Evolutionary conservation across 139 green algal species (phyloP), one percentile per base, ranked within the genome.

Genomic region (Micractinium sp.): DNA sequence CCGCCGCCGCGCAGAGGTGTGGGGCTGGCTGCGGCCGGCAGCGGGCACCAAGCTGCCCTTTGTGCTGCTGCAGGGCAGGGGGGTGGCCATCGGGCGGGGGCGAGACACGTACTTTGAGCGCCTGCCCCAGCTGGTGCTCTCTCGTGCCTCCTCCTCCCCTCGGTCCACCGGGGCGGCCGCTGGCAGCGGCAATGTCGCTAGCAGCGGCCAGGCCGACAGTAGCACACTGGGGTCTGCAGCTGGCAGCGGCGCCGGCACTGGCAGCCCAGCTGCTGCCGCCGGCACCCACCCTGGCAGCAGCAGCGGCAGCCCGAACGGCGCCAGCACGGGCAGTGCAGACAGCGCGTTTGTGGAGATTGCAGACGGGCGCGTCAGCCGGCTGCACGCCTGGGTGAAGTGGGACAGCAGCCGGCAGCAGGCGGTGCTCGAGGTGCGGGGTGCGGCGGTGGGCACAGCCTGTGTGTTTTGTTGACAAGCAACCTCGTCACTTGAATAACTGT

Each of bases 381-480:
- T 96, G 89, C 94, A 96, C 89, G 95, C 93, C 71, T 88, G 91
- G 66, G 89, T 96, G 66, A 90, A 75, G 33, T 75, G 60, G 27
- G 36, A 89, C 31, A 7, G 18, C 29, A 13, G 15, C n/a, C 60
- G 14, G 36, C 63, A 69, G 47, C 56, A 91, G 31, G 81, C 91
- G 3, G 15, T 89, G 27, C 69, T 94, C 16, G 83, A 92, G 86
- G 87, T 92, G 79, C 41, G 76, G 20, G 22, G 41, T 69, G 79
- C 41, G 3, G 41, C 38, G 19, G 3, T 77, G 56, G 7, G 27
- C 29, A 39, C 22, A 73, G 31, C 15, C 41, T 41, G 41, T 22
- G 25, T 63, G 80, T 47, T 75, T 18, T 38, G n/a, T n/a, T 85
- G 41, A 56, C 47, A 56, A 5, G 47, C 47, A 56, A n/a, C 47